Evolutionary conservation across 495 filamentous ascomycete genomes (phyloP).

Genomic region (Aspergillus indologenus): DNA sequence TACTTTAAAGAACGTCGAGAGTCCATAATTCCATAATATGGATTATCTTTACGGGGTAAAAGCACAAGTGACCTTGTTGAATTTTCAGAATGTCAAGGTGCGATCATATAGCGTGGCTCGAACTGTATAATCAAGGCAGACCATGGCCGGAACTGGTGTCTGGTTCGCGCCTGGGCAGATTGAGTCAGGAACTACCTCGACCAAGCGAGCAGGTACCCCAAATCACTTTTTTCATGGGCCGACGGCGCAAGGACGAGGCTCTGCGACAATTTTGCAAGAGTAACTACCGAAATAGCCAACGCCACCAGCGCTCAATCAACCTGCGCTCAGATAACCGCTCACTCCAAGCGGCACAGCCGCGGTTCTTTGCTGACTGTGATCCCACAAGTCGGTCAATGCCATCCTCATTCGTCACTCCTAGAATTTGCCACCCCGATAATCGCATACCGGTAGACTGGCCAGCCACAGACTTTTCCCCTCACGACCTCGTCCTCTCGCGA

Average conservation of each 20-base stretch:
- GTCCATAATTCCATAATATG: no score
- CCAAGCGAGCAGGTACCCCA: conserved; percentile 8
- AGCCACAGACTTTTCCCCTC: conserved; percentile 1
- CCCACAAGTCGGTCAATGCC: conserved; percentile 2
- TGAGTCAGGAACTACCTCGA: conserved; percentile 7
- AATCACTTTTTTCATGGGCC: conserved; percentile 14
- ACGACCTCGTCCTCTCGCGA: conserved; percentile 11
- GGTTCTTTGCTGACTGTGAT: conserved; percentile 14
- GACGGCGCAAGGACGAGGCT: conserved; percentile 9
- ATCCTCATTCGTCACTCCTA: background rate
- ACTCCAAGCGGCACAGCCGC: conserved; percentile 8
- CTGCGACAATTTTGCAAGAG: conserved; percentile 13
- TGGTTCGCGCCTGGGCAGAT: conserved; percentile 5
- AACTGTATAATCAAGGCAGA: conserved; percentile 1
- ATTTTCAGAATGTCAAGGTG: conserved; percentile 7
- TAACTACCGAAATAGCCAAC: conserved; percentile 7
- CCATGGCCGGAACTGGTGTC: background rate
- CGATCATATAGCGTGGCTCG: conserved; percentile 8
- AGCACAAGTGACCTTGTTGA: background rate
- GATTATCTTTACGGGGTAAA: no score
- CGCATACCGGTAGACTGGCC: conserved; percentile 3
- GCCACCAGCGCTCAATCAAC: conserved; percentile 7
- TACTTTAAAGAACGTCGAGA: no score
- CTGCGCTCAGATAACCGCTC: conserved; percentile 13
- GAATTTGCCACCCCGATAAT: conserved; percentile 7